Base-by-base conservation (phyloP, 2,329 filamentous ascomycete species). In the Diplocarpon mali region DNA sequence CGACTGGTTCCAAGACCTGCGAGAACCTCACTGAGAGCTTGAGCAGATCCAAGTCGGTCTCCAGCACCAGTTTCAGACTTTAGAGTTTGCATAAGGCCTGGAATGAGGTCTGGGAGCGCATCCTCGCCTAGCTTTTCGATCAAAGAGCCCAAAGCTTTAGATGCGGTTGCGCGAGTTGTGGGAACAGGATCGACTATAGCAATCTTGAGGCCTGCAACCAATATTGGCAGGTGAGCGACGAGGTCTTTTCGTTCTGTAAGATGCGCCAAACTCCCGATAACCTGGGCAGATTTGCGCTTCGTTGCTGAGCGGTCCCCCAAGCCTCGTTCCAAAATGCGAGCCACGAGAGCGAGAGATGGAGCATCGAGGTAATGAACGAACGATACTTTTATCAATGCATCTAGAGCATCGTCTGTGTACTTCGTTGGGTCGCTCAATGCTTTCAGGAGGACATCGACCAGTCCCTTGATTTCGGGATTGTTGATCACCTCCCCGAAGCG, bases 301-400 rank as follows among this genome's bases (percentile, higher is more conserved):
- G 92, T 98, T 51, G 83, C 85, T 46, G 93, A 98, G 39, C 93
- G 76, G 61, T 95, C 92, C 44, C 80, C 80, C 34, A 98, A 69
- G 47, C 92, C 92, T 62, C 93, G 85, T 65, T 98, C 89, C 30
- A 98, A 71, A 56, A 98, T 96, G 51, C 92, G 86, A 38, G 92
- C 93, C 52, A 98, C 87, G 42, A 98, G 75, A 15, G 92, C 92
- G 57, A 98, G 72, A 2, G 93, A 98, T 5, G 92, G 92, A 1
- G 93, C 86, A 64, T 98, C 92, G n/a, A 98, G 75, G 61, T 96
- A 98, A 66, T 98, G 92, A 12, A 95, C 81, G 62, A 98, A 98
- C 39, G 88, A 88, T n/a, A 98, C 85, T 67, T 95, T 95, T 69
- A 98, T 95, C 47, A 98, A 75, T 0, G 87, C 73, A 62, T 98